A percentile compares a stretch with the other conserved stretches of the same genome.
phyloP scores from a whole-genome alignment of 148 eudicot species.

The Dysphania ambrosioides region DNA sequence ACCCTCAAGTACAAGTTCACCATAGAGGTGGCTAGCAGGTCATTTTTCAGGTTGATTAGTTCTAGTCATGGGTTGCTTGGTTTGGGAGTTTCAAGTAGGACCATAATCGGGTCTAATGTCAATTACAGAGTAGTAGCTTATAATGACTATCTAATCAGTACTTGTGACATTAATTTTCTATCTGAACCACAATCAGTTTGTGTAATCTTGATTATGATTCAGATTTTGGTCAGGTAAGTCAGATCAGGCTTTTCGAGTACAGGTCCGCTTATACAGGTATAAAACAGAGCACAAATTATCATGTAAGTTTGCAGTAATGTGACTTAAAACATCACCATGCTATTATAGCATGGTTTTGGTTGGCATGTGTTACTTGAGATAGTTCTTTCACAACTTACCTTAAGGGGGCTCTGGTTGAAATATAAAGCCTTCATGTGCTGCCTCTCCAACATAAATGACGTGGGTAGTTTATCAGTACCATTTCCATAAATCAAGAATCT shows the following conservation, averaged over 20 bases:
- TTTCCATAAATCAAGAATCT: slow-evolving; percentile 78
- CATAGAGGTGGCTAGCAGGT: too few relatives aligned
- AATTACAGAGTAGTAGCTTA: too few relatives aligned
- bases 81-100: background rate
- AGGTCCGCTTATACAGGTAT: background rate
- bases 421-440: slow-evolving; percentile 78
- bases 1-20: too few relatives aligned
- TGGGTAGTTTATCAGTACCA: slow-evolving; percentile 79
- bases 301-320: background rate
- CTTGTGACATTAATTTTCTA: background rate
- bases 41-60: too few relatives aligned
- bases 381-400: slow-evolving; percentile 43
- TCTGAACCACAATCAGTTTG: background rate
- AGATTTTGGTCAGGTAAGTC: background rate
- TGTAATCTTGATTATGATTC: background rate
- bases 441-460: slow-evolving; percentile 88
- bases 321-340: background rate
- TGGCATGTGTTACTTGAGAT: background rate
- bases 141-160: too few relatives aligned
- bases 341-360: background rate
- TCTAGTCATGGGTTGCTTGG: too few relatives aligned
- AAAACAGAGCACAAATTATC: background rate
- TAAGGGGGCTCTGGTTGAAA: slow-evolving; percentile 87
- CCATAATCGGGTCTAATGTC: background rate
- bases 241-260: background rate